A percentile compares a stretch with the other conserved stretches of the same genome.
phyloP scores from a whole-genome alignment of 1,284 basidiomycete genomes.

The Malassezia equina region DNA sequence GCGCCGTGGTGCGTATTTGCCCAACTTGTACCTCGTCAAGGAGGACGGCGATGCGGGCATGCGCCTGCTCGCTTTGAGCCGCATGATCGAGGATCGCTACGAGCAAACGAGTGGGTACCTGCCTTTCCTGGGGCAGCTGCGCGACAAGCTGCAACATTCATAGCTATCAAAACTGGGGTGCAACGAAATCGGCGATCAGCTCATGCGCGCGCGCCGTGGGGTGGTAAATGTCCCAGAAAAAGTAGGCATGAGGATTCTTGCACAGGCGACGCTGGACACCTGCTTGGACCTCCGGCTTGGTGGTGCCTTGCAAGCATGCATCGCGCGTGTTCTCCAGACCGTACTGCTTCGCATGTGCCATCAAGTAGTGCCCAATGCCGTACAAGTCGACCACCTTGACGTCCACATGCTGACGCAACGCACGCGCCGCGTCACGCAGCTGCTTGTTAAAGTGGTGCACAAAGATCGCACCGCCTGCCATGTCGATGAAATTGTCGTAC shows the following conservation, averaged over 20 bases:
- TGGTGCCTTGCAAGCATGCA: conserved; percentile 19
- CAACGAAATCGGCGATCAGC: conserved; percentile 9
- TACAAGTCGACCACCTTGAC: conserved; percentile 4
- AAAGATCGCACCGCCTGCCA: not conserved
- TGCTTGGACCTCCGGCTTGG: conserved; percentile 9
- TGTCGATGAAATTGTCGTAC: not conserved
- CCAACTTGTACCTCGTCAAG: conserved; percentile 94
- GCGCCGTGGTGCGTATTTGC: conserved; percentile 74
- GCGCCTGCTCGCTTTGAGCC: conserved; percentile 84
- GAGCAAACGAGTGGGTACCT: conserved; percentile 90
- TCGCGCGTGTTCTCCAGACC: not conserved
- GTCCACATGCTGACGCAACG: not conserved
- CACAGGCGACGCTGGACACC: conserved; percentile 14
- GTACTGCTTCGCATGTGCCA: not conserved
- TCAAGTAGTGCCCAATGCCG: not conserved
- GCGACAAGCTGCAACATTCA: conserved; percentile 27
- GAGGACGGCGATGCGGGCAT: conserved; percentile 86
- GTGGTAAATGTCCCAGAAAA: conserved; percentile 25
- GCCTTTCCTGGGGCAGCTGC: conserved; percentile 61
- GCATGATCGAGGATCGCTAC: conserved; percentile 87
- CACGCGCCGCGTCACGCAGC: not conserved
- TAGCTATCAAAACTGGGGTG: not conserved
- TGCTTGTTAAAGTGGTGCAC: not conserved
- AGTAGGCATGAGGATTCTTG: conserved; percentile 16
- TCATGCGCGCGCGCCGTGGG: conserved; percentile 16